Percentiles rank a stretch among this genome's conserved stretches.
These are phyloP conservation scores for Psilocybe azurescens DNA, from an alignment of 768 basidiomycete species.

Conservation along the genomic window DNA sequence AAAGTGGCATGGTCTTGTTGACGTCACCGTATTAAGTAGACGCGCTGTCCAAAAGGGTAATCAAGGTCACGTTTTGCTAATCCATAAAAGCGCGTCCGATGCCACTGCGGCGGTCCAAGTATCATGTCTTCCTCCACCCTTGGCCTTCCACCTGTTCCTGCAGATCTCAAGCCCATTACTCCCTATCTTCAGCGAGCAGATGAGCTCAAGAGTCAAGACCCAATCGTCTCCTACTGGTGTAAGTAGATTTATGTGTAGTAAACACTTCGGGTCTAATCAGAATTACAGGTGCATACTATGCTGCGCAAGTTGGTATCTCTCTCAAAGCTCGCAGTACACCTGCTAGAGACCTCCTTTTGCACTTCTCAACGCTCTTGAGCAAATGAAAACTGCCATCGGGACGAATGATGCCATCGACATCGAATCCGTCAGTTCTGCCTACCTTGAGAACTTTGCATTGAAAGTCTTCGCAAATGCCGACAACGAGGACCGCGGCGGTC, in stretches of 20 bases:
- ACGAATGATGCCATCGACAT: conserved; percentile 81
- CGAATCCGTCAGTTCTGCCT: conserved; percentile 84
- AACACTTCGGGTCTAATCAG: too few species aligned
- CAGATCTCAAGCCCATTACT: conserved; percentile 67
- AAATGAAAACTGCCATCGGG: conserved; percentile 77
- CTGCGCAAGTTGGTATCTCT: conserved; percentile 85
- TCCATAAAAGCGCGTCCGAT: conserved; percentile 27
- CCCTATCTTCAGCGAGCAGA: conserved; percentile 91
- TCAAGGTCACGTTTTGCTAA: conserved; percentile 26
- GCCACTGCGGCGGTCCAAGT: conserved; percentile 14
- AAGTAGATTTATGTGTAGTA: conserved; percentile 33
- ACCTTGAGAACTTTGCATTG: conserved; percentile 94
- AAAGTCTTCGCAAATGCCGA: conserved; percentile 90
- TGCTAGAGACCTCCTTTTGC: conserved; percentile 73
- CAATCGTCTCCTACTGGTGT: conserved; percentile 97
- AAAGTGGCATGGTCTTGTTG: conserved; percentile 3
- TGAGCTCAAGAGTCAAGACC: conserved; percentile 83
- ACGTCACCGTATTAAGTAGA: conserved; percentile 25
- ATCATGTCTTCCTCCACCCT: conserved; percentile 39
- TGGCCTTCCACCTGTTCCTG: conserved; percentile 62
- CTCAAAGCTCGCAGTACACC: conserved; percentile 68
- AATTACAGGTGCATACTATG: conserved; percentile 82
- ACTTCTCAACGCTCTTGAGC: conserved; percentile 80
- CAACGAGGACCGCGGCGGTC: conserved; percentile 84
- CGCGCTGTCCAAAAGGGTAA: conserved; percentile 22